Conservation (phyloP, 768 basidiomycete species). For the Lentinula sp. region DNA sequence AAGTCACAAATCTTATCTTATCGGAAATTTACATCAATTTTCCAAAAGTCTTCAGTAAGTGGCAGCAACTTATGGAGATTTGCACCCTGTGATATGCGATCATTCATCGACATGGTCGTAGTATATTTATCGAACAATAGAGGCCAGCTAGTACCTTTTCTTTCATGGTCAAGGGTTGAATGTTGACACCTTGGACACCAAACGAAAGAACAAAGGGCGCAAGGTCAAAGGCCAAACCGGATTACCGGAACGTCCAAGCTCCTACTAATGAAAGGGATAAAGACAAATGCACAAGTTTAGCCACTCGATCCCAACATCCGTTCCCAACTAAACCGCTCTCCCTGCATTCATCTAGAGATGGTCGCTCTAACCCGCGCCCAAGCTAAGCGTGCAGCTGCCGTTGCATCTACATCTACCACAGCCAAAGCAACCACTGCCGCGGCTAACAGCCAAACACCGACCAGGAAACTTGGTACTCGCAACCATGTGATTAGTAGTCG, state of each 20-base stretch:
- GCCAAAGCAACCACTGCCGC: background rate
- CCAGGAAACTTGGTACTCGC: background rate
- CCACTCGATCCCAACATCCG: background rate
- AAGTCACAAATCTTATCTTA: no score
- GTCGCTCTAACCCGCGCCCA: background rate
- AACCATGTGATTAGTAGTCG: background rate
- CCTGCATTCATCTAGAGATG: background rate
- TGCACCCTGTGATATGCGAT: no score
- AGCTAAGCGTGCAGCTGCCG: background rate
- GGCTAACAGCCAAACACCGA: background rate
- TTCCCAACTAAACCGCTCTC: background rate
- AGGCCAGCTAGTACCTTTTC: background rate
- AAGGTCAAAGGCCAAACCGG: background rate
- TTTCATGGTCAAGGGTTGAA: background rate
- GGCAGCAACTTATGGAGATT: no score
- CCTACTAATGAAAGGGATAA: background rate
- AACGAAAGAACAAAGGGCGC: background rate
- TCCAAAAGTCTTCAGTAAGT: no score
- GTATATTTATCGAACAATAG: background rate
- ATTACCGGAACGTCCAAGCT: background rate
- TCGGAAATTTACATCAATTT: no score
- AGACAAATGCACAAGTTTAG: background rate
- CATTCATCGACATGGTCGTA: background rate
- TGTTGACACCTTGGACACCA: background rate
- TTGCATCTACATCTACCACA: background rate